Evolutionary conservation across 2,329 filamentous ascomycete species (phyloP).

Genomic region (Aspergillus aculeatinus): DNA sequence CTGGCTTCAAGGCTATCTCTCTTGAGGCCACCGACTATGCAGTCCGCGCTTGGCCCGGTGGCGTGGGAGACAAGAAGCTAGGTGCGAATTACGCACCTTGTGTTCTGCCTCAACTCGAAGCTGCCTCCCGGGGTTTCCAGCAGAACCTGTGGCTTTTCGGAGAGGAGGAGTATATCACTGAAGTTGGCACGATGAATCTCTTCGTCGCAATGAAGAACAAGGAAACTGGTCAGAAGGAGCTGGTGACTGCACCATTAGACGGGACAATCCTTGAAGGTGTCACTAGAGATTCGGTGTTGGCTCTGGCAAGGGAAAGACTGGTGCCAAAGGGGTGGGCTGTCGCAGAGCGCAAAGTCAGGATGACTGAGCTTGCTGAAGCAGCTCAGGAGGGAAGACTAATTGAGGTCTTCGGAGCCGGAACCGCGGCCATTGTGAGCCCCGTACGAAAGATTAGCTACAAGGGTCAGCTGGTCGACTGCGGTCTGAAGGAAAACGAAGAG

Average conservation of each 20-base stretch:
- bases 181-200: slow-evolving; percentile 99
- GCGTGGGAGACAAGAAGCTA: slow-evolving; percentile 96
- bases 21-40: slow-evolving; percentile 96
- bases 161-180: slow-evolving; percentile 91
- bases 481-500: slow-evolving; percentile 76
- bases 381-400: slow-evolving; percentile 79
- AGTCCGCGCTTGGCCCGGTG: slow-evolving; percentile 94
- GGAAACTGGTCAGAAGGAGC: slow-evolving; percentile 84
- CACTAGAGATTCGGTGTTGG: slow-evolving; percentile 86
- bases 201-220: slow-evolving; percentile 84
- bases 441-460: slow-evolving; percentile 88
- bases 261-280: slow-evolving; percentile 96
- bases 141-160: slow-evolving; percentile 99
- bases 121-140: slow-evolving; percentile 87
- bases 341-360: slow-evolving; percentile 86
- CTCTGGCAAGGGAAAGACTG: slow-evolving; percentile 79
- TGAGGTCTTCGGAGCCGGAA: slow-evolving; percentile 92
- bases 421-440: slow-evolving; percentile 89
- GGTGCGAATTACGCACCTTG: slow-evolving; percentile 99
- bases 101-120: slow-evolving; percentile 92
- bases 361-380: slow-evolving; percentile 80
- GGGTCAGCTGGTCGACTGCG: slow-evolving; percentile 77
- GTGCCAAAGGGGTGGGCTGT: slow-evolving; percentile 84
- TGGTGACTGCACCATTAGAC: slow-evolving; percentile 92
- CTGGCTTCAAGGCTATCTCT: slow-evolving; percentile 94